Percentiles rank a stretch among this genome's conserved stretches.
Conservation (phyloP, 768 basidiomycete genomes). For the Fibroporia radiculosa region DNA sequence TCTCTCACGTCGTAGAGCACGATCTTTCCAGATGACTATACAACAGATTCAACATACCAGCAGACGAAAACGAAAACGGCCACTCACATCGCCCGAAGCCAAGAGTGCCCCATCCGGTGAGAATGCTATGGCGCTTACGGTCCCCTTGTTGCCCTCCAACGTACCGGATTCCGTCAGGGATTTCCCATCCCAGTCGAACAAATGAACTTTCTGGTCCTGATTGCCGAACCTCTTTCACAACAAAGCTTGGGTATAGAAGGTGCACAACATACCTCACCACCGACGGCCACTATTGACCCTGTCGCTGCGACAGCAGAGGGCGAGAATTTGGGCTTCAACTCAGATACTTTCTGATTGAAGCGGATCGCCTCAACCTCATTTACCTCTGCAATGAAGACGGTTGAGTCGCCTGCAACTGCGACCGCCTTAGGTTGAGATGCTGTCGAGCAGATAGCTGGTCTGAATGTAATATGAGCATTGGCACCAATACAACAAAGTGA, state of each 20-base stretch:
- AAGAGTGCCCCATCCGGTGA: constrained; percentile 70
- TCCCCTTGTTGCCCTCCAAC: constrained; percentile 62
- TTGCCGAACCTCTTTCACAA: no score
- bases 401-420: constrained; percentile 49
- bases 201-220: constrained; percentile 67
- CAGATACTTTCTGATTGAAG: constrained; percentile 59
- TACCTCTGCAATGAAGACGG: constrained; percentile 57
- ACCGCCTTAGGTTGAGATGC: constrained; percentile 61
- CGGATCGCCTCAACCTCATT: constrained; percentile 58
- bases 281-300: constrained; percentile 54
- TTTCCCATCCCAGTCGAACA: constrained; percentile 69
- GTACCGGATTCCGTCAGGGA: constrained; percentile 45
- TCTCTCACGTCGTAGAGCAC: constrained; percentile 65
- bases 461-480: constrained; percentile 19
- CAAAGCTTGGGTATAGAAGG: constrained; percentile 1
- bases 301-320: constrained; percentile 53
- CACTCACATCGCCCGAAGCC: constrained; percentile 80
- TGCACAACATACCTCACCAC: constrained; percentile 52
- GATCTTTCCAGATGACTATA: constrained; percentile 74
- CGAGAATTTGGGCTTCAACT: constrained; percentile 41
- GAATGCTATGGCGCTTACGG: constrained; percentile 70
- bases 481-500: neutral
- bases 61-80: neutral
- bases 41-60: neutral
- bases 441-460: constrained; percentile 44